These are phyloP conservation scores for Aciculoconidium aculeatum DNA, from an alignment of 805 yeast species.

Conservation along the genomic window DNA sequence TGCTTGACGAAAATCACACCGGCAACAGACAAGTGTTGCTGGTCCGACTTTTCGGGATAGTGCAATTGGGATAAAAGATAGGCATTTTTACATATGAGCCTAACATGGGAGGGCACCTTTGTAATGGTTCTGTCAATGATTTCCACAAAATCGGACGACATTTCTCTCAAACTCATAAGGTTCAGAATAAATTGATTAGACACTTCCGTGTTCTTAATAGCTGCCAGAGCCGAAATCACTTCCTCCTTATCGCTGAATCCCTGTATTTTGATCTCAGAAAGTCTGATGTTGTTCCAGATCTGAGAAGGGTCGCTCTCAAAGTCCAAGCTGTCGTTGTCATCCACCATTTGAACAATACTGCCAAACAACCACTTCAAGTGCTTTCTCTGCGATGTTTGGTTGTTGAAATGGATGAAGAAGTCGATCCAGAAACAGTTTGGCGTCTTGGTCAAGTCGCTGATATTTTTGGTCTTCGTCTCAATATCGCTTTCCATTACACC, in stretches of 20 bases:
- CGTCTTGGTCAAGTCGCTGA: constrained; percentile 36
- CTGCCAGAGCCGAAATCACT: constrained; percentile 48
- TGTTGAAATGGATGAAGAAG: constrained; percentile 37
- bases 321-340: constrained; percentile 47
- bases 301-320: constrained; percentile 77
- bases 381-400: constrained; percentile 44
- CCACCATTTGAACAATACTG: constrained; percentile 28
- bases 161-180: constrained; percentile 68
- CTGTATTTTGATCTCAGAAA: constrained; percentile 27
- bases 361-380: constrained; percentile 38
- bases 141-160: constrained; percentile 54
- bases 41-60: constrained; percentile 55
- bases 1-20: constrained; percentile 60
- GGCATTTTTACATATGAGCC: constrained; percentile 28
- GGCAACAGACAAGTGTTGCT: constrained; percentile 56
- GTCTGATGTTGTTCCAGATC: constrained; percentile 41
- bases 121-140: constrained; percentile 40
- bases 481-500: constrained; percentile 40
- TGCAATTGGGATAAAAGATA: constrained; percentile 35
- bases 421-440: constrained; percentile 40
- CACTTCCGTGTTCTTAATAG: constrained; percentile 77
- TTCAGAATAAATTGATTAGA: constrained; percentile 65
- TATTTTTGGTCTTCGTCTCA: constrained; percentile 12
- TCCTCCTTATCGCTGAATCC: constrained; percentile 33
- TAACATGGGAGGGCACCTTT: constrained; percentile 31